Percentiles rank a stretch among this genome's conserved stretches.
These are phyloP conservation scores for Leccinum subgranulosum DNA, from an alignment of 768 basidiomycete genomes.

Conservation along the genomic window DNA sequence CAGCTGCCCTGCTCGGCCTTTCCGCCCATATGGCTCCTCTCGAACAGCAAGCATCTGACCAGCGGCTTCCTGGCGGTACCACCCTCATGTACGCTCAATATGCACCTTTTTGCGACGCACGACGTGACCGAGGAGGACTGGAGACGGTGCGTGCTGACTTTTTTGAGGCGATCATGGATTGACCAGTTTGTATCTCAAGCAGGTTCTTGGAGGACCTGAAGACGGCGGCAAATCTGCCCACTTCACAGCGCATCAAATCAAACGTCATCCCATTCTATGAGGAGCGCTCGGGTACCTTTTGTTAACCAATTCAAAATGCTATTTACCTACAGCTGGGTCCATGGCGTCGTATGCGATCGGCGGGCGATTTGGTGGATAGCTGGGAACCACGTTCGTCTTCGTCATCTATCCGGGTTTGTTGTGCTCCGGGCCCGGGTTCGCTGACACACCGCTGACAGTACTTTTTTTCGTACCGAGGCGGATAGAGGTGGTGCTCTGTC, in stretches of 20 bases:
- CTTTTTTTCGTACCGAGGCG: slow-evolving; percentile 43
- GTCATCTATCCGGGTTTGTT: background rate
- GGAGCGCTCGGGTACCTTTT: no score
- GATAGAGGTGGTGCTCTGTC: slow-evolving; percentile 41
- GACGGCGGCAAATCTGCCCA: slow-evolving; percentile 31
- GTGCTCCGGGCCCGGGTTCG: background rate
- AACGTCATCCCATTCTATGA: slow-evolving; percentile 11
- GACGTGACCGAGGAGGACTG: slow-evolving; percentile 50
- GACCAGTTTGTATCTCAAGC: background rate
- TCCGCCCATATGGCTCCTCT: slow-evolving; percentile 27
- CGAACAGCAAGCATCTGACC: slow-evolving; percentile 29
- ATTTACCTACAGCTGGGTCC: slow-evolving; percentile 15
- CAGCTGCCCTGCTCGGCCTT: slow-evolving; percentile 18
- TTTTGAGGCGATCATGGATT: background rate
- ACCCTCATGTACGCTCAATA: slow-evolving; percentile 35
- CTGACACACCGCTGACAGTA: slow-evolving; percentile 26
- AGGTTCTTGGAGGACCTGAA: slow-evolving; percentile 41
- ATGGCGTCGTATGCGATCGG: slow-evolving; percentile 21
- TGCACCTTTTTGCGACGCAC: slow-evolving; percentile 51
- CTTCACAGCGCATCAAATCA: slow-evolving; percentile 32
- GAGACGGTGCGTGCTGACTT: slow-evolving; percentile 22
- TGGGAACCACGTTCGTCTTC: slow-evolving; percentile 44
- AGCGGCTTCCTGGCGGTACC: slow-evolving; percentile 43
- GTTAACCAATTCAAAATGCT: no score
- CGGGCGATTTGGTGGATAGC: slow-evolving; percentile 41